A percentile compares a stretch with the other conserved stretches of the same genome.
phyloP scores from a whole-genome alignment of 2,329 filamentous ascomycete genomes.

The Apiospora aurea region DNA sequence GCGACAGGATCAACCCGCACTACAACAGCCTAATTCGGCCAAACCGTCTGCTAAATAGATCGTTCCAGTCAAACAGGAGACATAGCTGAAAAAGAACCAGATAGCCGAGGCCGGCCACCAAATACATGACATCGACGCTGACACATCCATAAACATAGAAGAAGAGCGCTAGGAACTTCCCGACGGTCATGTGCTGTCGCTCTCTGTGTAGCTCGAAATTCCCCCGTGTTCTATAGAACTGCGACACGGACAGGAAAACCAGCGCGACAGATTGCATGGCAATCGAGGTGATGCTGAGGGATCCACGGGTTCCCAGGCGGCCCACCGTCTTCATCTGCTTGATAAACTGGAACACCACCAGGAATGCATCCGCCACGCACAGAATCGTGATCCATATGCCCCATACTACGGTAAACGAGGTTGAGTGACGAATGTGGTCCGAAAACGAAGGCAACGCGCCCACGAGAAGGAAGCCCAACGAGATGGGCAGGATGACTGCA shows the following conservation, averaged over 20 bases:
- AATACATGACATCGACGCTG: slow-evolving; percentile 29
- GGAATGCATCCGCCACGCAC: slow-evolving; percentile 26
- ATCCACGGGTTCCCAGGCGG: slow-evolving; percentile 26
- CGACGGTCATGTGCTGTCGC: slow-evolving; percentile 21
- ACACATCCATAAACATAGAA: slow-evolving; percentile 28
- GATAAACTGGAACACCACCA: slow-evolving; percentile 29
- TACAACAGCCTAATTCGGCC: slow-evolving; percentile 29
- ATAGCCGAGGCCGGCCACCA: slow-evolving; percentile 29
- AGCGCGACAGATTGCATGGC: slow-evolving; percentile 24
- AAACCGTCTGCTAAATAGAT: slow-evolving; percentile 27
- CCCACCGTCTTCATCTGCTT: slow-evolving; percentile 31
- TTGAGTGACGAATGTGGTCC: not conserved
- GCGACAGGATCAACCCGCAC: not conserved
- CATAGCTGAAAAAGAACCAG: slow-evolving; percentile 28
- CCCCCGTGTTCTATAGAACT: slow-evolving; percentile 27
- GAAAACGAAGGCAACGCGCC: slow-evolving; percentile 24
- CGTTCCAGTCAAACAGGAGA: slow-evolving; percentile 28
- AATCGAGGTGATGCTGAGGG: slow-evolving; percentile 28
- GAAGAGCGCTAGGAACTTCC: slow-evolving; percentile 25
- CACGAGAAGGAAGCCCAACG: slow-evolving; percentile 24
- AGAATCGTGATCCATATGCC: slow-evolving; percentile 27
- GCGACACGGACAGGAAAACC: slow-evolving; percentile 25
- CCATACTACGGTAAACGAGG: slow-evolving; percentile 24
- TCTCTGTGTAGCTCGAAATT: slow-evolving; percentile 24
- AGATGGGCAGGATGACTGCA: slow-evolving; percentile 24